These are phyloP conservation scores for Cutaneotrichosporon arboriforme DNA, from an alignment of 1,284 basidiomycete genomes.

Conservation along the genomic window DNA sequence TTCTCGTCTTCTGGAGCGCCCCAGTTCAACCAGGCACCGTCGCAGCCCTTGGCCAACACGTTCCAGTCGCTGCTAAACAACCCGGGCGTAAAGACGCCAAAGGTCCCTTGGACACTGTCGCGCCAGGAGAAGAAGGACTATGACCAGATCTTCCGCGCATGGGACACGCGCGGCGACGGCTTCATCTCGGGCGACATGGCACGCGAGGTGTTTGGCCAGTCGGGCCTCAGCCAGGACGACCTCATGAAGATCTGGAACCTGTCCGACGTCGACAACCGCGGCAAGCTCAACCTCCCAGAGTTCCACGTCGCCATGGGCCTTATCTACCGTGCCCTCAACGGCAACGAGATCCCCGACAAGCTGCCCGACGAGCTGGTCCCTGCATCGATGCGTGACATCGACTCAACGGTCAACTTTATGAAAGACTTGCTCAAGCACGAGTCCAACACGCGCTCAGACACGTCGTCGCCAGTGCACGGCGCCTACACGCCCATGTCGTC, in stretches of 20 bases:
- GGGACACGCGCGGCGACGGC: conserved; percentile 70
- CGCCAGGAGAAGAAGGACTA: conserved; percentile 95
- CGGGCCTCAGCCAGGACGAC: conserved; percentile 81
- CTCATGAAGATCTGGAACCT: conserved; percentile 92
- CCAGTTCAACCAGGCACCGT: conserved; percentile 53
- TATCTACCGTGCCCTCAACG: conserved; percentile 91
- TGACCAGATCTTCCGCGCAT: conserved; percentile 92
- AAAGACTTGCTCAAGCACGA: conserved; percentile 88
- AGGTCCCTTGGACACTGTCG: conserved; percentile 80
- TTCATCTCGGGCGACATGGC: conserved; percentile 86
- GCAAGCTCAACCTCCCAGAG: conserved; percentile 89
- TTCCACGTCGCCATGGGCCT: conserved; percentile 99
- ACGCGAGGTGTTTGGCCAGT: conserved; percentile 90
- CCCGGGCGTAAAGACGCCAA: conserved; percentile 64
- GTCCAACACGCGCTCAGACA: conserved; percentile 55
- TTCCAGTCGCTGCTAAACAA: conserved; percentile 55
- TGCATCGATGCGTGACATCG: conserved; percentile 85
- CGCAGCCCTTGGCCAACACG: conserved; percentile 54
- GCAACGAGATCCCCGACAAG: conserved; percentile 79
- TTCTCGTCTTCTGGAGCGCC: conserved; percentile 49
- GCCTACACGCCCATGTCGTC: conserved; percentile 52
- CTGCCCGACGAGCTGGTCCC: conserved; percentile 88
- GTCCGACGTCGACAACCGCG: conserved; percentile 82
- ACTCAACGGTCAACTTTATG: conserved; percentile 83
- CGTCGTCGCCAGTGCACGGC: conserved; percentile 54